Base-by-base conservation (phyloP, 306 rosid species). In the Cicer judaicum region DNA sequence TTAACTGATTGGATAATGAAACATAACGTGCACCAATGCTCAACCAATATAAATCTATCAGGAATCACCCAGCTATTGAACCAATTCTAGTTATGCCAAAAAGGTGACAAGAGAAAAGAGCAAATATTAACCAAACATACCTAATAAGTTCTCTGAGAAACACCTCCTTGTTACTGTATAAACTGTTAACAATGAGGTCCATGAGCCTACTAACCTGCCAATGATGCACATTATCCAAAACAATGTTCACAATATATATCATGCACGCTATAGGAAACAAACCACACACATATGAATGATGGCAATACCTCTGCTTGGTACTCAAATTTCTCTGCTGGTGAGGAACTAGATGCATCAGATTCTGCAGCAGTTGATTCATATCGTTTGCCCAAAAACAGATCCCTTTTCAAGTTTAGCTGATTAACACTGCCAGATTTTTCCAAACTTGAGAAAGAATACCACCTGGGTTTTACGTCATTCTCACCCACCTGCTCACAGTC, bases 171-270 rank as follows among this genome's bases (percentile, higher is more conserved):
- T 95, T 90, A 79, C 98, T 95, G 76, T 92, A 95, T 82, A 90
- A 89, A 85, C 99, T 95, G 84, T 95, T 89, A 42, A 95, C 98
- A 80, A 95, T 95, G 82, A 95, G 99, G 78, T 95, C 98, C 98
- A 95, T 90, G 79, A 95, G 97, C 47, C 99, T 91, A 83, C 97
- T 92, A 70, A 92, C 98, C 98, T 92, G 96, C 50, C 54, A 78
- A 64, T 16, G 38, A 29, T 64, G 74, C 72, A 36, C n/a, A 46
- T 68, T 68, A 54, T 65, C 29, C 47, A 75, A 39, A 59, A 43
- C 47, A 16, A 68, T 29, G 18, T 11, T 70, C 56, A 64, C 16
- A 10, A 16, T 72, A 46, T 74, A 46, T 42, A 65, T 18, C 47
- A 67, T 50, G n/a, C 8, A 21, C 48, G 8, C 49, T 11, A 38